A percentile compares a stretch with the other conserved stretches of the same genome.
phyloP scores from a whole-genome alignment of 768 basidiomycete genomes.

The Xerocomus spinulosus region DNA sequence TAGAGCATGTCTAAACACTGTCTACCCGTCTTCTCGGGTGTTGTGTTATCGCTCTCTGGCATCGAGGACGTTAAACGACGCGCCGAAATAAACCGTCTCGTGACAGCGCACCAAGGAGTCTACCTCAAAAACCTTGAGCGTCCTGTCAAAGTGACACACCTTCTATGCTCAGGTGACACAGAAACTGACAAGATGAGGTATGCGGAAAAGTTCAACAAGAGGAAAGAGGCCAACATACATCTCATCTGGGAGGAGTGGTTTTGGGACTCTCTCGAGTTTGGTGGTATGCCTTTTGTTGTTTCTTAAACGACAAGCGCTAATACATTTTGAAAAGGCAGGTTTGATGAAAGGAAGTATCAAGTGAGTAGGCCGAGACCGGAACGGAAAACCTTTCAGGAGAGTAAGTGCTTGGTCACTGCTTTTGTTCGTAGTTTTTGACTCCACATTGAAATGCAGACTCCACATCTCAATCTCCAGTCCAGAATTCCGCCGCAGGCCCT shows the following conservation, averaged over 20 bases:
- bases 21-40: slow-evolving; percentile 67
- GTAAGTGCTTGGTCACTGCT: slow-evolving; percentile 10
- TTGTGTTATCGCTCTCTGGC: slow-evolving; percentile 73
- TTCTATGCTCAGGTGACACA: slow-evolving; percentile 67
- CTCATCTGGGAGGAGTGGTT: slow-evolving; percentile 97
- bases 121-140: slow-evolving; percentile 76
- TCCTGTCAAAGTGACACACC: slow-evolving; percentile 77
- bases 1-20: slow-evolving; percentile 60
- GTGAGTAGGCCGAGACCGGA: slow-evolving; percentile 58
- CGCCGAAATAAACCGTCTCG: slow-evolving; percentile 56
- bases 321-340: slow-evolving; percentile 42
- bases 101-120: slow-evolving; percentile 57
- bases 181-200: slow-evolving; percentile 75
- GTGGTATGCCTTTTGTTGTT: slow-evolving; percentile 38
- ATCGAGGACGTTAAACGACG: slow-evolving; percentile 59
- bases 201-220: slow-evolving; percentile 67
- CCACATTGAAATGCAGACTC: slow-evolving; percentile 7
- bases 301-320: neutral
- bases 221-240: slow-evolving; percentile 67
- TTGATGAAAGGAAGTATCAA: slow-evolving; percentile 58
- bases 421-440: neutral
- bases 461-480: slow-evolving; percentile 6
- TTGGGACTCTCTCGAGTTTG: slow-evolving; percentile 83
- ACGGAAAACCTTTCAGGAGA: slow-evolving; percentile 35
- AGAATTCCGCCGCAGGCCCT: slow-evolving; percentile 14